phyloP scores from a whole-genome alignment of 2,329 filamentous ascomycete species.

The Moelleriella libera region DNA sequence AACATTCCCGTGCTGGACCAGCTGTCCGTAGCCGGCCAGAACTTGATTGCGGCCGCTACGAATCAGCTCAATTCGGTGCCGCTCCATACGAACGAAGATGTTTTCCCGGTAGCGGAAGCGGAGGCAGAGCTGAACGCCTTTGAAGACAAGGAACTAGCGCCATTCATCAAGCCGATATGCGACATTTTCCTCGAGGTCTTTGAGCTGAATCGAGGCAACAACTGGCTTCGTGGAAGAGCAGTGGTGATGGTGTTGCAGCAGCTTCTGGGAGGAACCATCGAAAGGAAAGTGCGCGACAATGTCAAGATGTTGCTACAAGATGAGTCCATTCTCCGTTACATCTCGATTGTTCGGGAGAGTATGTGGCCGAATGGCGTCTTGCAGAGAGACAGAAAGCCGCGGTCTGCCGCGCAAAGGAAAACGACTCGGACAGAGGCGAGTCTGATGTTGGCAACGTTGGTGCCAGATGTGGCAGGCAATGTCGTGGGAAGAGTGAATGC shows the following conservation, averaged over 20 bases:
- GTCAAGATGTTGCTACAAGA: conserved; percentile 63
- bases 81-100: conserved; percentile 36
- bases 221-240: conserved; percentile 89
- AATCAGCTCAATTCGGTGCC: conserved; percentile 46
- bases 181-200: conserved; percentile 95
- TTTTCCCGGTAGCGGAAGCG: conserved; percentile 52
- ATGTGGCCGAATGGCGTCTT: conserved; percentile 68
- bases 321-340: conserved; percentile 62
- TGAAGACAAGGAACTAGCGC: conserved; percentile 76
- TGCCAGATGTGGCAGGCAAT: conserved; percentile 83
- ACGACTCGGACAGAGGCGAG: conserved; percentile 77
- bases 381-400: conserved; percentile 32
- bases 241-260: conserved; percentile 96
- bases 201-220: conserved; percentile 86
- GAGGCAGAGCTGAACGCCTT: conserved; percentile 91
- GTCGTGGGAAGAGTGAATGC: conserved; percentile 91
- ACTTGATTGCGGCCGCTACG: conserved; percentile 65
- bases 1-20: conserved; percentile 94
- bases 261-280: conserved; percentile 86
- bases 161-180: conserved; percentile 96
- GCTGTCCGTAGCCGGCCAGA: conserved; percentile 82
- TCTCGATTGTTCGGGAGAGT: conserved; percentile 56
- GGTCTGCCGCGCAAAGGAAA: conserved; percentile 60
- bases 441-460: conserved; percentile 72
- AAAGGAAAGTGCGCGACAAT: conserved; percentile 83